phyloP scores from a whole-genome alignment of 495 filamentous ascomycete species.

The Geoglossum glabrum region DNA sequence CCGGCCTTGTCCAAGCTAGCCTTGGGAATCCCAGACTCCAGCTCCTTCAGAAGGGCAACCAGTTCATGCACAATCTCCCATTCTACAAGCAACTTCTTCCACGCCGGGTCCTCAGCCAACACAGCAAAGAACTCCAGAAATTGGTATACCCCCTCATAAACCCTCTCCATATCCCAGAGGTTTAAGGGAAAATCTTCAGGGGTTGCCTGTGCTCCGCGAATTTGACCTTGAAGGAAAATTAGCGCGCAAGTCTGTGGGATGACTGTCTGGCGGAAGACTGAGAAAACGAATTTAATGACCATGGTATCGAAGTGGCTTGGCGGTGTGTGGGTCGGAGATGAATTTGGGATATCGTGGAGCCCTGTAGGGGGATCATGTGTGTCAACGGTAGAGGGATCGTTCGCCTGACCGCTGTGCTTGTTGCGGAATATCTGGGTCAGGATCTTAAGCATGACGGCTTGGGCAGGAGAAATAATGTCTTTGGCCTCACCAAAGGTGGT shows the following conservation, averaged over 20 bases:
- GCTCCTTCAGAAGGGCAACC: conserved; percentile 61
- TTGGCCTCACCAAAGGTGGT: conserved; percentile 78
- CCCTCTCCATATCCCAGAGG: conserved; percentile 90
- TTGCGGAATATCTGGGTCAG: conserved; percentile 73
- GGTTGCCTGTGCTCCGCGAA: conserved; percentile 40
- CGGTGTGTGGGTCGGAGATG: conserved; percentile 12
- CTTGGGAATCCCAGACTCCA: conserved; percentile 69
- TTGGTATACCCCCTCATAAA: conserved; percentile 73
- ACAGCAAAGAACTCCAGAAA: conserved; percentile 91
- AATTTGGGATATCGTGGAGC: not conserved
- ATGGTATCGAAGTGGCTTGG: conserved; percentile 37
- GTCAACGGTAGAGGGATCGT: conserved; percentile 3
- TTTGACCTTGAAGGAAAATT: conserved; percentile 82
- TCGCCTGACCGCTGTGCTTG: conserved; percentile 11
- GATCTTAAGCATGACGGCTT: conserved; percentile 77
- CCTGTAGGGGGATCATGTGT: conserved; percentile 13
- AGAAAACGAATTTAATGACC: conserved; percentile 76
- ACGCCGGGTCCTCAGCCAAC: conserved; percentile 42
- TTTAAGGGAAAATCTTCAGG: conserved; percentile 81
- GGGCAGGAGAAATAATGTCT: conserved; percentile 85
- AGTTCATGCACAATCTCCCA: conserved; percentile 80
- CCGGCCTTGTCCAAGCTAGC: conserved; percentile 13
- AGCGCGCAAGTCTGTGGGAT: conserved; percentile 84
- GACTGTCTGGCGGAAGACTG: conserved; percentile 74
- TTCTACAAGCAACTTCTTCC: conserved; percentile 47